A percentile compares a stretch with the other conserved stretches of the same genome.
These are phyloP conservation scores for Leishmania aethiopica DNA, from an alignment of 208 protist genomes.

Conservation along the genomic window DNA sequence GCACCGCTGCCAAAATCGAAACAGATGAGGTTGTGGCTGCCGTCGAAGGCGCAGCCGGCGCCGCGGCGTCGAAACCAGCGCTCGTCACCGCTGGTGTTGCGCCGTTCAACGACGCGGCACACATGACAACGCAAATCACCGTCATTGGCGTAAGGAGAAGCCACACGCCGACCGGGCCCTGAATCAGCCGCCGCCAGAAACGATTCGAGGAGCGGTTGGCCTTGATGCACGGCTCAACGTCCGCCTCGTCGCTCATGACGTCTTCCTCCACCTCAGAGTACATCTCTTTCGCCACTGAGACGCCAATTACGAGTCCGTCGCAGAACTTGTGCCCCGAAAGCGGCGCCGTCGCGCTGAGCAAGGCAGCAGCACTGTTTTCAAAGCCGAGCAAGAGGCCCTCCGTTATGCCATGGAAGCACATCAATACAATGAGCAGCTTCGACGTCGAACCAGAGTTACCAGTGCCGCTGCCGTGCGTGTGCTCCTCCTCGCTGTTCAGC, in stretches of 20 bases:
- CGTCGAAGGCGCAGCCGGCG: background rate
- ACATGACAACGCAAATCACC: conserved; percentile 28
- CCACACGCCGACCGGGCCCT: conserved; percentile 39
- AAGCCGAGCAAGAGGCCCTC: conserved; percentile 72
- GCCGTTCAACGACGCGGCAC: background rate
- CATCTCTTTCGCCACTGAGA: conserved; percentile 61
- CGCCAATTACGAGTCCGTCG: conserved; percentile 77
- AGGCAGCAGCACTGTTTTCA: conserved; percentile 29
- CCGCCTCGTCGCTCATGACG: background rate
- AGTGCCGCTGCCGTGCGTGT: conserved; percentile 7
- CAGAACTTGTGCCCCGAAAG: conserved; percentile 69
- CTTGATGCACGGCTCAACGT: background rate
- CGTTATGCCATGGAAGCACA: conserved; percentile 70
- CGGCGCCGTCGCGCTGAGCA: conserved; percentile 49
- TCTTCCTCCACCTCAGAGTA: conserved; percentile 5
- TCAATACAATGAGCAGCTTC: conserved; percentile 54
- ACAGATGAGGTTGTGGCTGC: background rate
- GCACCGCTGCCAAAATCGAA: conserved; percentile 30
- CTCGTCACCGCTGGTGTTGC: background rate
- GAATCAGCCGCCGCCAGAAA: conserved; percentile 30
- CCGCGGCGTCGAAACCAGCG: background rate
- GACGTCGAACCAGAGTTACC: conserved; percentile 19
- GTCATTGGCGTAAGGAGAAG: conserved; percentile 49
- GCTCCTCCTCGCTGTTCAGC: conserved; percentile 4
- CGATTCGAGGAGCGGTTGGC: conserved; percentile 3